Conservation (phyloP, 768 basidiomycete species). For the Termitomyces sp. region DNA sequence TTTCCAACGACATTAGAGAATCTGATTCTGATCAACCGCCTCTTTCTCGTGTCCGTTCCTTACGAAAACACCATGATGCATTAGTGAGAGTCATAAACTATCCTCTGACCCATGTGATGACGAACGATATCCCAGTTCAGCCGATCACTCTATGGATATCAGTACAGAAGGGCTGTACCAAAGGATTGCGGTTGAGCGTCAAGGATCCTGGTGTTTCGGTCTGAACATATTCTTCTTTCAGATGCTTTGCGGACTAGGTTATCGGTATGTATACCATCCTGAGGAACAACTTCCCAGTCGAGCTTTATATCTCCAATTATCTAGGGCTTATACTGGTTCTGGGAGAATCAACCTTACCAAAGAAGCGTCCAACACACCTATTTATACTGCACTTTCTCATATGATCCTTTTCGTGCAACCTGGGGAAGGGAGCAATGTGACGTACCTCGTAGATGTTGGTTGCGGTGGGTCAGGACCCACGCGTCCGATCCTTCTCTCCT, state of each 20-base stretch:
- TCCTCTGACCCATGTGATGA: background rate
- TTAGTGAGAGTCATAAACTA: conserved; percentile 2
- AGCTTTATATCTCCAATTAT: background rate
- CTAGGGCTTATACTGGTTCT: conserved; percentile 9
- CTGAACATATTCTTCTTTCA: conserved; percentile 9
- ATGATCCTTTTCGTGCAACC: conserved; percentile 14
- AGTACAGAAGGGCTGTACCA: conserved; percentile 4
- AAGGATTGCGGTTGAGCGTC: conserved; percentile 8
- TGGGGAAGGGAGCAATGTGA: conserved; percentile 9
- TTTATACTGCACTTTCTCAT: conserved; percentile 4
- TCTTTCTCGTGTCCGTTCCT: conserved; percentile 11
- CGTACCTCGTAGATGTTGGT: conserved; percentile 13
- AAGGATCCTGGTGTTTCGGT: conserved; percentile 11
- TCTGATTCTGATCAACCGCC: conserved; percentile 8
- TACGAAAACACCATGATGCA: conserved; percentile 15
- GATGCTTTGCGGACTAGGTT: conserved; percentile 13
- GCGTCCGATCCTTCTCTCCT: conserved; percentile 9
- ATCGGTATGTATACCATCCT: conserved; percentile 4
- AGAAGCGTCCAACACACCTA: conserved; percentile 1
- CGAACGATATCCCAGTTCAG: background rate
- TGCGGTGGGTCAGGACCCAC: conserved; percentile 10
- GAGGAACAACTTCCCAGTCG: background rate
- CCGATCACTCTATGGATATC: conserved; percentile 9
- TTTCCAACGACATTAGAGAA: conserved; percentile 13
- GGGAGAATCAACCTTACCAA: conserved; percentile 6